Conservation (phyloP, 2,329 filamentous ascomycete species). For the Aureobasidium melanogenum region DNA sequence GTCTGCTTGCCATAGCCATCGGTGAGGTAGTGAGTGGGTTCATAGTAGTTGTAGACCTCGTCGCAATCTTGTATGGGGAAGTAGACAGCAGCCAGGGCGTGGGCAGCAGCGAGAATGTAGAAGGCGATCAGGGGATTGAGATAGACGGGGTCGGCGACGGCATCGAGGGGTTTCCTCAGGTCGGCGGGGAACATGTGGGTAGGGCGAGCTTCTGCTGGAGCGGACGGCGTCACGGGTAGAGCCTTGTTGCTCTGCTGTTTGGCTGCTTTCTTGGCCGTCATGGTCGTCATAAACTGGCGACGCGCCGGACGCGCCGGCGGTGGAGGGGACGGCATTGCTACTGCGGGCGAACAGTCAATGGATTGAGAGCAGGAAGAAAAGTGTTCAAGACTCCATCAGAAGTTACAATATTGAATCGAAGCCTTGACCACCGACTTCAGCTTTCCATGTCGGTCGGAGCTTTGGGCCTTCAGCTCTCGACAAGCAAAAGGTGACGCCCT, state of each 20-base stretch:
- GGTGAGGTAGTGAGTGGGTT: conserved; percentile 86
- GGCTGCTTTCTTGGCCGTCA: not conserved
- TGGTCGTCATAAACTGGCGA: conserved; percentile 5
- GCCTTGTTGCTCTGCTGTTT: not conserved
- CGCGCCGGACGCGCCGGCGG: not conserved
- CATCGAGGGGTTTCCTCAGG: conserved; percentile 1
- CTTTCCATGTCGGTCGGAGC: not conserved
- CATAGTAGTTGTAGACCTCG: conserved; percentile 99
- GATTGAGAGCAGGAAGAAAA: not conserved
- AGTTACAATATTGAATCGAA: not conserved
- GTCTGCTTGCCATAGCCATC: conserved; percentile 93
- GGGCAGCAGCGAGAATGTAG: conserved; percentile 67
- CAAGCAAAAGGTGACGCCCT: not conserved
- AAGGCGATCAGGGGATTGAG: conserved; percentile 64
- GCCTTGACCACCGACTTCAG: not conserved
- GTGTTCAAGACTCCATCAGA: not conserved
- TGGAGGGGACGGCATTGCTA: not conserved
- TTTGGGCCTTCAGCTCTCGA: not conserved
- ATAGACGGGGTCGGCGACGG: not conserved
- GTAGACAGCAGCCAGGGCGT: conserved; percentile 66
- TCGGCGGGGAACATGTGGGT: not conserved
- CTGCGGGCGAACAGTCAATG: not conserved
- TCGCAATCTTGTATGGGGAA: conserved; percentile 96
- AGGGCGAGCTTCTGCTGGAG: not conserved
- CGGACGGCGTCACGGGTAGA: not conserved